These are phyloP conservation scores for Brassica hybrid DNA, from an alignment of 441 rosid genomes.

Conservation along the genomic window DNA sequence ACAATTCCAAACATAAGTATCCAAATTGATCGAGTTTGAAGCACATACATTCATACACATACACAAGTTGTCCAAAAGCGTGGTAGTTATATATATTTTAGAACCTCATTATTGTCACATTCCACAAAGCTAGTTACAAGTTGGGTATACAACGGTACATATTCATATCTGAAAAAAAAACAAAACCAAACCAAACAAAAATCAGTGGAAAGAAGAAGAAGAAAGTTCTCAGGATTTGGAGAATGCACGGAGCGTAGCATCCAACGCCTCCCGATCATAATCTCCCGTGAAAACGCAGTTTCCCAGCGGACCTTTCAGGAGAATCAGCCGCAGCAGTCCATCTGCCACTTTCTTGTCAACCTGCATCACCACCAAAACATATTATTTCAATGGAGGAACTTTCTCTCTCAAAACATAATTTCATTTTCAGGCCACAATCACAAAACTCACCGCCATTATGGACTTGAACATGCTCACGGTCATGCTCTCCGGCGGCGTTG, in stretches of 20 bases:
- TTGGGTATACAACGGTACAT: constrained; percentile 22
- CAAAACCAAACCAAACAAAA: constrained; percentile 19
- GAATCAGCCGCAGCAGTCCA: constrained; percentile 89
- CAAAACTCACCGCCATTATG: constrained; percentile 84
- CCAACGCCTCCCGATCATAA: constrained; percentile 82
- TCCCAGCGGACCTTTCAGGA: constrained; percentile 89
- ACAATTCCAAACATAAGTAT: not conserved
- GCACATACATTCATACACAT: not conserved
- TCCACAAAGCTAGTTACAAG: constrained; percentile 39
- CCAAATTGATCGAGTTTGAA: not conserved
- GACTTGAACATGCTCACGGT: constrained; percentile 95
- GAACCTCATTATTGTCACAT: constrained; percentile 18
- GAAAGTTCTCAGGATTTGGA: constrained; percentile 55
- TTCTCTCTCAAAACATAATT: constrained; percentile 14
- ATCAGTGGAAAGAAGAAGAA: not conserved
- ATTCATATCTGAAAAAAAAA: constrained; percentile 20
- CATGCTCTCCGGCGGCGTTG: constrained; percentile 76
- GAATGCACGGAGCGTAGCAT: constrained; percentile 81
- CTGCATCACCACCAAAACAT: constrained; percentile 44
- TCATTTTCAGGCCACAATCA: too few relatives aligned
- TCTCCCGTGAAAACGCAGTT: constrained; percentile 93
- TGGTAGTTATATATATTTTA: not conserved
- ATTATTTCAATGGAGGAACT: not conserved
- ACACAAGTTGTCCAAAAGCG: not conserved
- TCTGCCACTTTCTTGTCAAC: constrained; percentile 99